Percentiles rank a stretch among this genome's conserved stretches.
Conservation (phyloP, 2,329 filamentous ascomycete genomes). For the Ascochyta koolunga region DNA sequence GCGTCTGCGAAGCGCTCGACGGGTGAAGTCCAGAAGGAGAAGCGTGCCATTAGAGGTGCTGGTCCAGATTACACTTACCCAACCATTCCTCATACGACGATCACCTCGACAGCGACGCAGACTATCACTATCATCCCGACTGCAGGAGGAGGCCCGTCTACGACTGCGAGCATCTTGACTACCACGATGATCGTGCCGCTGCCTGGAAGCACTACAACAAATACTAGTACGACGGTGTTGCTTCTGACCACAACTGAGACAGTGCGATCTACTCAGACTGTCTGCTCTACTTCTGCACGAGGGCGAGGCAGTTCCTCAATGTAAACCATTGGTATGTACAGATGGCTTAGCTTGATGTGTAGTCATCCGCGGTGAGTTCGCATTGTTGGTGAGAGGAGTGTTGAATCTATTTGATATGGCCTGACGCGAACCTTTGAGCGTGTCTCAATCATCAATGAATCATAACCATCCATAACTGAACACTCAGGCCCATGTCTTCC, state of each 20-base stretch:
- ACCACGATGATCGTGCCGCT: background rate
- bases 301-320: background rate
- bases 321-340: background rate
- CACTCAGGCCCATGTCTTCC: too few species aligned
- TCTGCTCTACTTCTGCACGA: background rate
- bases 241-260: background rate
- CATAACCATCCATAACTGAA: too few species aligned
- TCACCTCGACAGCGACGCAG: slow-evolving; percentile 11
- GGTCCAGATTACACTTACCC: slow-evolving; percentile 27
- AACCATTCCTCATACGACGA: slow-evolving; percentile 15
- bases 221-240: background rate
- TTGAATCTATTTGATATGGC: too few species aligned
- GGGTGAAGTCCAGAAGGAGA: background rate
- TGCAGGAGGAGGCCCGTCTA: background rate
- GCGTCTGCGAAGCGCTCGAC: slow-evolving; percentile 9
- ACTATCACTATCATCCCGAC: slow-evolving; percentile 1
- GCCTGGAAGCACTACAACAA: slow-evolving; percentile 3
- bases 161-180: slow-evolving; percentile 5
- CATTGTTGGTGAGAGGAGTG: too few species aligned
- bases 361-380: too few species aligned
- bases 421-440: too few species aligned
- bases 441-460: too few species aligned
- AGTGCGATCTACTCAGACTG: background rate
- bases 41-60: slow-evolving; percentile 17
- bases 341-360: too few species aligned